Percentiles rank a stretch among this genome's conserved stretches.
phyloP scores from a whole-genome alignment of 2,329 filamentous ascomycete genomes.

The Pestalotiopsis fici region DNA sequence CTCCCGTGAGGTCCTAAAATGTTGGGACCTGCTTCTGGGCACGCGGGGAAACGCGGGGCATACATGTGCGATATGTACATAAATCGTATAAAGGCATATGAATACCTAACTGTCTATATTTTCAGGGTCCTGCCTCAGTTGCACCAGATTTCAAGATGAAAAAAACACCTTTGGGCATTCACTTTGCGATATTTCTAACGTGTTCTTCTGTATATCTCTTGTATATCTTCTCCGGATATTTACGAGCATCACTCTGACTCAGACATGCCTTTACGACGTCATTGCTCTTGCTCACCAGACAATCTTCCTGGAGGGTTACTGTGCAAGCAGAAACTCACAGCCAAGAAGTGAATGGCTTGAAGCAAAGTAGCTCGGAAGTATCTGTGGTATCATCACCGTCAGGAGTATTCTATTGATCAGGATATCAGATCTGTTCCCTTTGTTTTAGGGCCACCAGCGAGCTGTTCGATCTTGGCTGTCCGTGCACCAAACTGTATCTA shows the following conservation, averaged over 20 bases:
- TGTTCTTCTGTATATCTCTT: neutral
- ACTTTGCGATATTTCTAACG: no score
- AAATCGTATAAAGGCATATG: neutral
- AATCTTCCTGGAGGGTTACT: conserved; percentile 45
- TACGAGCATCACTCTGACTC: conserved; percentile 41
- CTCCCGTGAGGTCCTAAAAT: neutral
- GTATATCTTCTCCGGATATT: neutral
- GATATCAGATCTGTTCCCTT: conserved; percentile 68
- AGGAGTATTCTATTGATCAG: conserved; percentile 29
- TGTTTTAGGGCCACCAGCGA: conserved; percentile 45
- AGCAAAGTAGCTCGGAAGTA: conserved; percentile 66
- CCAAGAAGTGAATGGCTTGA: conserved; percentile 14
- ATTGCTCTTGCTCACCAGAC: conserved; percentile 35
- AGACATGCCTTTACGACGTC: conserved; percentile 68
- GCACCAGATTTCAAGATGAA: no score
- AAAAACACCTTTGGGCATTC: no score
- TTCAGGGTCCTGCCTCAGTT: neutral
- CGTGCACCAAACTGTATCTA: conserved; percentile 82
- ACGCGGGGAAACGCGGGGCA: neutral
- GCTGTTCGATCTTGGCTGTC: conserved; percentile 78
- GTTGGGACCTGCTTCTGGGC: neutral
- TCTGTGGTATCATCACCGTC: conserved; percentile 72
- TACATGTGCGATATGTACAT: neutral
- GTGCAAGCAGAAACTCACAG: conserved; percentile 51
- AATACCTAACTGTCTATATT: neutral